Evolutionary conservation across 2,329 filamentous ascomycete genomes (phyloP).

Genomic region (Aureobasidium sp.): DNA sequence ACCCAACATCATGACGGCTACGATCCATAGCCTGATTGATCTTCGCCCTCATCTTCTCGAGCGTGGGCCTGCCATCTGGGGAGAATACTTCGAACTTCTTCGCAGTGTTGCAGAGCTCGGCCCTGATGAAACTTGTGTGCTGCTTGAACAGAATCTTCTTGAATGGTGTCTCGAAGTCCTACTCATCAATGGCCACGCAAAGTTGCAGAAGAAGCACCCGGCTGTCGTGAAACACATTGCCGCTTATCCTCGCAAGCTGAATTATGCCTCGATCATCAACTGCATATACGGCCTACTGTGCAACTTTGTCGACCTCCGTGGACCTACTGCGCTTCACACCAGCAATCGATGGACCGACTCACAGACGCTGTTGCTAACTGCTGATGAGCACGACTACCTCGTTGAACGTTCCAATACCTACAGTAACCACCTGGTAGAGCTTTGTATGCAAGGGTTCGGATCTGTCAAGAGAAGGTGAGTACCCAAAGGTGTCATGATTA

Average conservation of each 20-base stretch:
- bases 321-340: background rate
- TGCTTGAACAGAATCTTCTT: constrained; percentile 16
- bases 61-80: constrained; percentile 8
- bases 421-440: background rate
- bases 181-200: background rate
- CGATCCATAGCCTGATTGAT: background rate
- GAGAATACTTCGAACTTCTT: constrained; percentile 19
- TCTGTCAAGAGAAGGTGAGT: background rate
- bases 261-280: constrained; percentile 7
- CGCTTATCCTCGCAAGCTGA: background rate
- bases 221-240: background rate
- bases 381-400: background rate
- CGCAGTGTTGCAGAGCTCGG: constrained; percentile 17
- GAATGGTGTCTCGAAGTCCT: constrained; percentile 18
- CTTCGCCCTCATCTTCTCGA: constrained; percentile 9
- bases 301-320: constrained; percentile 1
- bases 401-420: background rate
- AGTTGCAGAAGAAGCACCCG: background rate
- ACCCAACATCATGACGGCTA: background rate
- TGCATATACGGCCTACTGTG: constrained; percentile 13
- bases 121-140: constrained; percentile 13
- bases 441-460: background rate
- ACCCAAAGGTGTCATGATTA: no score
- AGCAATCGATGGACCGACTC: background rate
- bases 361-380: background rate